Evolutionary conservation across 1,139 yeast species (phyloP), one percentile per base, ranked within the genome.

Genomic region (Pichia norvegensis): DNA sequence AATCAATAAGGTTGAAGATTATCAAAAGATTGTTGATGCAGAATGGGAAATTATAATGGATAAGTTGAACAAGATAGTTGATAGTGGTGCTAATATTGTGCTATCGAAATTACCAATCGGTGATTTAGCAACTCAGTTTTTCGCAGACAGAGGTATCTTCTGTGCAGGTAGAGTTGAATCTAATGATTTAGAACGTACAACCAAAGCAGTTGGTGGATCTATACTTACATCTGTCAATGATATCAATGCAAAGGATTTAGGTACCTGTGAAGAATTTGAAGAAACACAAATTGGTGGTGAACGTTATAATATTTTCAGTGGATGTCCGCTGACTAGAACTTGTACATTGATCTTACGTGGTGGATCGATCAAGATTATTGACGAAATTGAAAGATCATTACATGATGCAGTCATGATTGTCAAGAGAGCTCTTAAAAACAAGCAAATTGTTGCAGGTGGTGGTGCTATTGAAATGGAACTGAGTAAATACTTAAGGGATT

Each of bases 371-470:
- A 98, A 92, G 72, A 96, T 92, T 45, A 90, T 94, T 63, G 97
- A 96, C 35, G 99, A 92, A 69, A 97, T 92, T 35, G 98, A 92
- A 66, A 78, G 99, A 65, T 90, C 97, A 4, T 73, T 92, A 55
- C 98, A 92, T 62, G 99, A 92, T 68, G 98, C 98, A 44, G 88
- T 92, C 44, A 92, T 92, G 98, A 88, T 94, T 65, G 97, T 92
- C 42, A 90, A 90, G 69, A 78, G 98, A 60, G 95, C 97, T 1
- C 81, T 92, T 41, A 83, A 85, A 61, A 92, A 88, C 63, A 84
- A 79, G 59, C 71, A 78, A 33, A 81, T 94, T 54, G 98, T 92
- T 50, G 97, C 96, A 16, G 99, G 99, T 49, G 99, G 99, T 54
- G 99, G 99, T 52, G 99, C 99, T 40, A 85, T 90, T 54, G 98